Conservation (phyloP, 78 protist genomes). For the Dictyostelium citrinum region DNA sequence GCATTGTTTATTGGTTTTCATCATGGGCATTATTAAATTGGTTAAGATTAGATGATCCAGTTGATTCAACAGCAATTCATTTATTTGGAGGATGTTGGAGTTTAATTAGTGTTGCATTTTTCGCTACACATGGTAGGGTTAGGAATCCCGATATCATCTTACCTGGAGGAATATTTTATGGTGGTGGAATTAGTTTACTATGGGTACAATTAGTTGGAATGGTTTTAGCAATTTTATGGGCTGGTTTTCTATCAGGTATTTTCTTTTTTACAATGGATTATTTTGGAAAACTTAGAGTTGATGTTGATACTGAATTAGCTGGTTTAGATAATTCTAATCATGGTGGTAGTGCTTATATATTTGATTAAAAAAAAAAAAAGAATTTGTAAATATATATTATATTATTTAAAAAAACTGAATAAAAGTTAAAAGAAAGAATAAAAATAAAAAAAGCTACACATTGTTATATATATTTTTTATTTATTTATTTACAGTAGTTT, state of each 20-base stretch:
- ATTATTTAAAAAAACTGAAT: background rate
- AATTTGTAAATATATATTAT: background rate
- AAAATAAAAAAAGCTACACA: background rate
- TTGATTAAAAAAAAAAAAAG: constrained; percentile 22
- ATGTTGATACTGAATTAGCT: constrained; percentile 67
- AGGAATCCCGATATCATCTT: constrained; percentile 1
- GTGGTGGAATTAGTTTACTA: constrained; percentile 57
- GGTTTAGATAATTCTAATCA: constrained; percentile 70
- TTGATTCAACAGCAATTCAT: constrained; percentile 65
- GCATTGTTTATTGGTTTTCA: constrained; percentile 51
- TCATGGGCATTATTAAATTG: constrained; percentile 50
- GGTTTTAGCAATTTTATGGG: constrained; percentile 41
- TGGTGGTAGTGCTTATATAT: constrained; percentile 70
- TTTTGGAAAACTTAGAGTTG: constrained; percentile 52
- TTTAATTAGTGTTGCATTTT: constrained; percentile 42
- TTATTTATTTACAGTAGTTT: no score
- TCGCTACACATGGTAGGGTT: constrained; percentile 54
- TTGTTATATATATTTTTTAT: no score
- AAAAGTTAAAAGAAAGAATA: background rate
- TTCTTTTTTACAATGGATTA: constrained; percentile 50
- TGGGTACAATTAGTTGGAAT: constrained; percentile 71
- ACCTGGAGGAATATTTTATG: constrained; percentile 65
- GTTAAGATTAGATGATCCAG: constrained; percentile 67
- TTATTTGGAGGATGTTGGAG: constrained; percentile 74
- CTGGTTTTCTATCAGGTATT: background rate